phyloP scores from a whole-genome alignment of 2,329 filamentous ascomycete genomes.

The Colletotrichum musae region DNA sequence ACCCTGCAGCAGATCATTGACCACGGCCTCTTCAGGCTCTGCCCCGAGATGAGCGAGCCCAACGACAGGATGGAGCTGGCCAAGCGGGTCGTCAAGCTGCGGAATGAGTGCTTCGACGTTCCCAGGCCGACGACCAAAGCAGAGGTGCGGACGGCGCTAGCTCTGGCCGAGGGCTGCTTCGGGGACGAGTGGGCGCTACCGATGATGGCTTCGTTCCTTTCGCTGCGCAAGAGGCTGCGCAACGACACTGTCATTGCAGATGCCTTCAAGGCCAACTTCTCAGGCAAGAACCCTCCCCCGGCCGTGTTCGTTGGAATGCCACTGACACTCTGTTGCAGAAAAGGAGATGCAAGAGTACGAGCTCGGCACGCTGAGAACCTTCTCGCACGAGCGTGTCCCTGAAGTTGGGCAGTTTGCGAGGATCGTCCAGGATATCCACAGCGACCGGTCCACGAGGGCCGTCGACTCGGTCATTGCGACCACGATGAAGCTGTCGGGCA shows the following conservation, averaged over 20 bases:
- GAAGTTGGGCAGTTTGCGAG: conserved; percentile 8
- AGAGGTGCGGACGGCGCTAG: neutral
- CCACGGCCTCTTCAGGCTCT: conserved; percentile 5
- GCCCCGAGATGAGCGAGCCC: conserved; percentile 10
- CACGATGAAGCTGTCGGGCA: conserved; percentile 5
- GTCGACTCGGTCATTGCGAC: conserved; percentile 4
- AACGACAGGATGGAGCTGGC: conserved; percentile 16
- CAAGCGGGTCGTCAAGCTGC: conserved; percentile 12
- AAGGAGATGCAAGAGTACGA: neutral
- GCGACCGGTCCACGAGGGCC: neutral
- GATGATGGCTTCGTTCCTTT: conserved; percentile 10
- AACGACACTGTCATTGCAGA: neutral
- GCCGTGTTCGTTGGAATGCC: neutral
- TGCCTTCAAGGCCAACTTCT: conserved; percentile 21
- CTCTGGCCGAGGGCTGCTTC: conserved; percentile 12
- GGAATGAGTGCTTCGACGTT: neutral
- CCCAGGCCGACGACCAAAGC: neutral
- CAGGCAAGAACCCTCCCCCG: neutral
- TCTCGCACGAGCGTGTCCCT: neutral
- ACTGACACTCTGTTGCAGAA: neutral
- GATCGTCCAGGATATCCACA: conserved; percentile 12
- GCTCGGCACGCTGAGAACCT: neutral
- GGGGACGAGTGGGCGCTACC: conserved; percentile 11
- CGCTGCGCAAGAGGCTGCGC: neutral
- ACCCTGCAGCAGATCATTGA: conserved; percentile 7